Evolutionary conservation across 306 rosid genomes (phyloP).

Genomic region (Cicer pinnatifidum): DNA sequence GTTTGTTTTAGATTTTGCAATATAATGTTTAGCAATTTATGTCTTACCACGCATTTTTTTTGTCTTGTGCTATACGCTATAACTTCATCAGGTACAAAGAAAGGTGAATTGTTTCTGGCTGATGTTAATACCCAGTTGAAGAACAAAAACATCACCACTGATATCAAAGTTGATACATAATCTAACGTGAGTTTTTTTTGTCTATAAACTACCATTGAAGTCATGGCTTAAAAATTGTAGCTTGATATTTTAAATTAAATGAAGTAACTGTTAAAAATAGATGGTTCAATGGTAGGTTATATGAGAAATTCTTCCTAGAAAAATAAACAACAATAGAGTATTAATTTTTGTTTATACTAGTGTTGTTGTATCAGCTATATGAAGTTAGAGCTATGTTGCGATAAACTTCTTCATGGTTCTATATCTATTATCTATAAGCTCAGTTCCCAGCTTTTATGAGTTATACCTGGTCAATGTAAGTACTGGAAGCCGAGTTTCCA

Average conservation of each 20-base stretch:
- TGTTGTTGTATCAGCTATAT: neutral
- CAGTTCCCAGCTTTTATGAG: slow-evolving; percentile 26
- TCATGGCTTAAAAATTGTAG: neutral
- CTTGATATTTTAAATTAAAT: neutral
- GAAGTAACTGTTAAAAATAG: neutral
- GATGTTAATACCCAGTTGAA: no score
- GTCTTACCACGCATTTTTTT: no score
- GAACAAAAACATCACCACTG: no score
- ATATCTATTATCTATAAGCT: neutral
- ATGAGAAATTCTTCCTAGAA: slow-evolving; percentile 10
- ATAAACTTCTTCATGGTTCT: slow-evolving; percentile 11
- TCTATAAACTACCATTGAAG: no score
- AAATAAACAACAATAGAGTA: neutral
- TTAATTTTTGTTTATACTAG: neutral
- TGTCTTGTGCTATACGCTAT: no score
- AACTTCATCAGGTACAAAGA: no score
- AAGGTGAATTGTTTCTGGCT: no score
- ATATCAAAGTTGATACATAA: no score
- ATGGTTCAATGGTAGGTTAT: slow-evolving; percentile 1
- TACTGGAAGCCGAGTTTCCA: slow-evolving; percentile 11
- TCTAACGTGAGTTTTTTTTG: no score
- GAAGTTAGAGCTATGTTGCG: neutral
- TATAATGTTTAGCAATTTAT: no score
- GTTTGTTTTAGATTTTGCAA: no score
- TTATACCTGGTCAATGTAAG: neutral